Percentiles rank a stretch among this genome's conserved stretches.
phyloP scores from a whole-genome alignment of 73 alveolate species.

The Effrenium voratum region DNA sequence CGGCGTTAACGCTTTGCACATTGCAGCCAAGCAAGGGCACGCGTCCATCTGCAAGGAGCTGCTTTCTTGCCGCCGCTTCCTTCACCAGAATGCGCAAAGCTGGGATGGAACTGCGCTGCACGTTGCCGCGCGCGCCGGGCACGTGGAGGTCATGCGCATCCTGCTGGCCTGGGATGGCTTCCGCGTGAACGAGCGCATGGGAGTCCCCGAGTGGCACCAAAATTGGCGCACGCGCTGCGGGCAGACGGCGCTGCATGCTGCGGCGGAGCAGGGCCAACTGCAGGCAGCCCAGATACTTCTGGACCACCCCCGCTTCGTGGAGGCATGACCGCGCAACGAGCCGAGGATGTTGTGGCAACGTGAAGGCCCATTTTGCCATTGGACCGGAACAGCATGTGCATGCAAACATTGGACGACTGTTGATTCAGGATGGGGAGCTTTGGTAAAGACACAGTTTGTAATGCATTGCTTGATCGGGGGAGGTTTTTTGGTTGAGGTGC shows the following conservation, averaged over 20 bases:
- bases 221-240: slow-evolving; percentile 2
- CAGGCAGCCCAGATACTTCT: slow-evolving; percentile 34
- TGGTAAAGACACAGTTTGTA: too few relatives aligned
- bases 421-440: too few relatives aligned
- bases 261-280: slow-evolving; percentile 54
- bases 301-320: slow-evolving; percentile 66
- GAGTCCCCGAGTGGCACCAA: slow-evolving; percentile 52
- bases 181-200: slow-evolving; percentile 42
- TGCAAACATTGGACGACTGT: too few relatives aligned
- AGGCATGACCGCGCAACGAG: too few relatives aligned
- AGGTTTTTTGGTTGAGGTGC: background rate
- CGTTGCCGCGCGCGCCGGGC: slow-evolving; percentile 43
- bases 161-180: slow-evolving; percentile 49
- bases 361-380: too few relatives aligned
- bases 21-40: slow-evolving; percentile 47
- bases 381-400: too few relatives aligned
- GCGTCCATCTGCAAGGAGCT: slow-evolving; percentile 36
- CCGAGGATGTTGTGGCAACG: too few relatives aligned
- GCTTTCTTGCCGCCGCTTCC: slow-evolving; percentile 21
- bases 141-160: background rate
- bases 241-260: slow-evolving; percentile 77
- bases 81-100: background rate
- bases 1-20: slow-evolving; percentile 71
- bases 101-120: slow-evolving; percentile 78
- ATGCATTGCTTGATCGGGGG: background rate